Evolutionary conservation across 2,329 filamentous ascomycete species (phyloP).

Genomic region (Pseudogymnoascus sp.): DNA sequence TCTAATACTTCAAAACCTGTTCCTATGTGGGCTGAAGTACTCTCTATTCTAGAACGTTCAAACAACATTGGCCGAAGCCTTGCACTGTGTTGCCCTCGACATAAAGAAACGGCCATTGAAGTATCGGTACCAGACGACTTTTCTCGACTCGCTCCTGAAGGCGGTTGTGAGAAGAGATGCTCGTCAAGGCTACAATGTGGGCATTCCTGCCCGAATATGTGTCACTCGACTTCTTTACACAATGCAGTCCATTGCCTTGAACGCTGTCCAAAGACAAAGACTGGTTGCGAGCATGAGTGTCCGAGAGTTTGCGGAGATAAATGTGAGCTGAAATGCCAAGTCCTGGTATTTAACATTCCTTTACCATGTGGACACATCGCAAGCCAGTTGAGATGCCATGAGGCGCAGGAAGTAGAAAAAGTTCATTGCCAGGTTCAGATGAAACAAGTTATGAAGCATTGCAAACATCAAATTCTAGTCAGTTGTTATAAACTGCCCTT

Average conservation of each 20-base stretch:
- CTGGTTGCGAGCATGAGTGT: slow-evolving; percentile 40
- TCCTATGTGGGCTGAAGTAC: slow-evolving; percentile 56
- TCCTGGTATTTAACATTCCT: slow-evolving; percentile 26
- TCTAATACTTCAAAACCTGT: slow-evolving; percentile 47
- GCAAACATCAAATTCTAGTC: slow-evolving; percentile 45
- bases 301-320: slow-evolving; percentile 36
- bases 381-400: slow-evolving; percentile 31
- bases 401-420: slow-evolving; percentile 35
- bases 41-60: slow-evolving; percentile 40
- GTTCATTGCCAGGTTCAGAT: slow-evolving; percentile 45
- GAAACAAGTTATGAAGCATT: slow-evolving; percentile 42
- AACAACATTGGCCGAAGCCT: slow-evolving; percentile 44
- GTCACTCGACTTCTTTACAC: slow-evolving; percentile 42
- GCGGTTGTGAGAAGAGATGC: slow-evolving; percentile 42
- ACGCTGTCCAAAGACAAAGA: slow-evolving; percentile 35
- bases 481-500: slow-evolving; percentile 43
- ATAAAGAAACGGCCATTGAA: slow-evolving; percentile 43
- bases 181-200: slow-evolving; percentile 35
- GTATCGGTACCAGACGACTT: slow-evolving; percentile 20
- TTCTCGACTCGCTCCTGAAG: slow-evolving; percentile 46
- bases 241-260: slow-evolving; percentile 39
- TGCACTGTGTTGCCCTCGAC: slow-evolving; percentile 52
- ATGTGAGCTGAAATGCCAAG: slow-evolving; percentile 34
- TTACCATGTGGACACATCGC: slow-evolving; percentile 38
- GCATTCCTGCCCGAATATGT: slow-evolving; percentile 39